phyloP scores from a whole-genome alignment of 2,329 filamentous ascomycete species.

The Orbilia blumenaviensis region DNA sequence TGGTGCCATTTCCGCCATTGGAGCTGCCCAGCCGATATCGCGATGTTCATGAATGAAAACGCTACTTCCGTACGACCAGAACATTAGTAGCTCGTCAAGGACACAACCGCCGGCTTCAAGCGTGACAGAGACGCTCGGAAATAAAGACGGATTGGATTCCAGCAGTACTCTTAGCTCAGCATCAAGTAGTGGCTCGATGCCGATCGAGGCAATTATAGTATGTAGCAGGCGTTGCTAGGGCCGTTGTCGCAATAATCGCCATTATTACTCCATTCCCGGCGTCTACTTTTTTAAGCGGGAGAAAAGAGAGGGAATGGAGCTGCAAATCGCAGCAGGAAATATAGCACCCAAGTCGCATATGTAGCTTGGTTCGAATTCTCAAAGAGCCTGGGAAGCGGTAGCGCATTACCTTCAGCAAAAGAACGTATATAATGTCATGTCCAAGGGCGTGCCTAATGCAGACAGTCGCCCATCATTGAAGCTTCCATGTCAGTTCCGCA shows the following conservation, averaged over 20 bases:
- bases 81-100: background rate
- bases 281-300: constrained; percentile 28
- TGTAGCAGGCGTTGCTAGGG: constrained; percentile 15
- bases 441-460: constrained; percentile 5
- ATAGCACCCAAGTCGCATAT: background rate
- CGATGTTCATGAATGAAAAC: background rate
- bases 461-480: background rate
- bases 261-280: background rate
- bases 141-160: background rate
- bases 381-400: constrained; percentile 33
- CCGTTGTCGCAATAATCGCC: constrained; percentile 3
- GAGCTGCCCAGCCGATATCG: background rate
- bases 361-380: constrained; percentile 9
- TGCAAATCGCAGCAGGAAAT: constrained; percentile 4
- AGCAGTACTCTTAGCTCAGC: background rate
- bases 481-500: constrained; percentile 5
- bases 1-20: background rate
- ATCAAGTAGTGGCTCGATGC: background rate
- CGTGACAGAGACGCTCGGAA: background rate
- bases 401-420: constrained; percentile 28
- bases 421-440: constrained; percentile 16
- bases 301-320: constrained; percentile 25
- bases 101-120: background rate
- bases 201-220: background rate
- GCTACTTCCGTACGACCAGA: background rate